Evolutionary conservation across 805 yeast species (phyloP).

Genomic region (Tetrapisispora taiwanensis): DNA sequence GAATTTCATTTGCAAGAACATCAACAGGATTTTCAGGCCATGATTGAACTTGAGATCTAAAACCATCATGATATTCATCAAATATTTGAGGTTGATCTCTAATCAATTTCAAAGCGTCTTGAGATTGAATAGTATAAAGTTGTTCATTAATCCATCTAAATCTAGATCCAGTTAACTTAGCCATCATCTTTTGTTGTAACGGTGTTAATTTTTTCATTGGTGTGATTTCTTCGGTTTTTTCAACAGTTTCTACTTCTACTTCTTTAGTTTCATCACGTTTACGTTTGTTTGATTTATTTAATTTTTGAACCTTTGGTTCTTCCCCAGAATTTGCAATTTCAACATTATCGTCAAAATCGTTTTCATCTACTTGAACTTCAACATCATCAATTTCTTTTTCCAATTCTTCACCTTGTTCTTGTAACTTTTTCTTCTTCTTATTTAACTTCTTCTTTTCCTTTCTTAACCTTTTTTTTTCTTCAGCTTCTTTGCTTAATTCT

Average conservation of each 20-base stretch:
- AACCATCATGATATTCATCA: conserved; percentile 92
- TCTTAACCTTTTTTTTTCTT: conserved; percentile 14
- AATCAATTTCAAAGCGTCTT: conserved; percentile 62
- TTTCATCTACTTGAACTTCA: conserved; percentile 1
- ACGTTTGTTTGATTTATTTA: conserved; percentile 4
- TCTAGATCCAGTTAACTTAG: conserved; percentile 86
- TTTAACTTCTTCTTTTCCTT: conserved; percentile 15
- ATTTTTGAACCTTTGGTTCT: conserved; percentile 2
- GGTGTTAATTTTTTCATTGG: conserved; percentile 53
- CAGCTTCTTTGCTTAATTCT: conserved; percentile 19
- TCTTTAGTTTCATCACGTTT: conserved; percentile 5
- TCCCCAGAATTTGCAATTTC: conserved; percentile 2
- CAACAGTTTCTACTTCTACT: conserved; percentile 4
- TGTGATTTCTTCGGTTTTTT: not conserved
- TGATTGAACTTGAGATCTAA: conserved; percentile 84
- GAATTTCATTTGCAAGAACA: conserved; percentile 66
- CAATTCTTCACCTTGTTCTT: conserved; percentile 1
- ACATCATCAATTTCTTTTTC: not conserved
- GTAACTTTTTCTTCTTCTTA: conserved; percentile 4
- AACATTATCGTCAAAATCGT: conserved; percentile 5
- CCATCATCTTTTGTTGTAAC: conserved; percentile 90
- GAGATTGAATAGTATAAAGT: conserved; percentile 77
- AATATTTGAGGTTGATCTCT: conserved; percentile 77
- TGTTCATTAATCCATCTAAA: conserved; percentile 98
- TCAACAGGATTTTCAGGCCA: conserved; percentile 99